Conservation (phyloP, 2,329 filamentous ascomycete genomes). For the Fusarium illudens region DNA sequence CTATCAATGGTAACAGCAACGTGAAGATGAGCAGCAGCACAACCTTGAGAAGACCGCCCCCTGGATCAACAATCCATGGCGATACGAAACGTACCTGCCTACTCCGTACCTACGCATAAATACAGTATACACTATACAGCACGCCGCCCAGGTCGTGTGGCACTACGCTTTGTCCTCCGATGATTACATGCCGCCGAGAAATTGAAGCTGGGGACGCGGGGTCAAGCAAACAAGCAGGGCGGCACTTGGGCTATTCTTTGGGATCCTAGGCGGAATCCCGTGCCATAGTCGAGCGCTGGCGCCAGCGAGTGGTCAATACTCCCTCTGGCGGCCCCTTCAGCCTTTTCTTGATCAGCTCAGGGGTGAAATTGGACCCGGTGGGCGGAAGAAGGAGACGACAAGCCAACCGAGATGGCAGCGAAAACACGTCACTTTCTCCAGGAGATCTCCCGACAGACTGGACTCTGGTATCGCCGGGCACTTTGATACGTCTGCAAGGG, state of each 20-base stretch:
- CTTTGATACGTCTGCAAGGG: constrained; percentile 20
- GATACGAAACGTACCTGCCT: not conserved
- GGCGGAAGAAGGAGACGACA: not conserved
- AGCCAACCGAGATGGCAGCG: not conserved
- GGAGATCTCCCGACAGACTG: constrained; percentile 22
- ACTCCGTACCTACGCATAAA: not conserved
- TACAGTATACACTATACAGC: not conserved
- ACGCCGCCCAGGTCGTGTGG: constrained; percentile 15
- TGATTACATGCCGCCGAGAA: constrained; percentile 9
- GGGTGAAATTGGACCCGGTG: constrained; percentile 4
- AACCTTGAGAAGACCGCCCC: not conserved
- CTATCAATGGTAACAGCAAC: not conserved
- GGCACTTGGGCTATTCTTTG: constrained; percentile 3
- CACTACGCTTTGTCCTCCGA: constrained; percentile 22
- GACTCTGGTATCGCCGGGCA: constrained; percentile 13
- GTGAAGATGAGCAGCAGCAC: not conserved
- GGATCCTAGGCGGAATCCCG: constrained; percentile 2
- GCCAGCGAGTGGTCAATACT: constrained; percentile 20
- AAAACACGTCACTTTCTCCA: constrained; percentile 6
- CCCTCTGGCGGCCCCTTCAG: constrained; percentile 19
- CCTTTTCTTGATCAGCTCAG: constrained; percentile 19
- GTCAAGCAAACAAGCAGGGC: constrained; percentile 1
- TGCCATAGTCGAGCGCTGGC: constrained; percentile 12
- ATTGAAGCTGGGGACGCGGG: constrained; percentile 1
- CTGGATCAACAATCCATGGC: not conserved